A percentile compares a stretch with the other conserved stretches of the same genome.
Evolutionary conservation across 495 filamentous ascomycete genomes (phyloP).

Genomic region (Neurospora tetraspora): DNA sequence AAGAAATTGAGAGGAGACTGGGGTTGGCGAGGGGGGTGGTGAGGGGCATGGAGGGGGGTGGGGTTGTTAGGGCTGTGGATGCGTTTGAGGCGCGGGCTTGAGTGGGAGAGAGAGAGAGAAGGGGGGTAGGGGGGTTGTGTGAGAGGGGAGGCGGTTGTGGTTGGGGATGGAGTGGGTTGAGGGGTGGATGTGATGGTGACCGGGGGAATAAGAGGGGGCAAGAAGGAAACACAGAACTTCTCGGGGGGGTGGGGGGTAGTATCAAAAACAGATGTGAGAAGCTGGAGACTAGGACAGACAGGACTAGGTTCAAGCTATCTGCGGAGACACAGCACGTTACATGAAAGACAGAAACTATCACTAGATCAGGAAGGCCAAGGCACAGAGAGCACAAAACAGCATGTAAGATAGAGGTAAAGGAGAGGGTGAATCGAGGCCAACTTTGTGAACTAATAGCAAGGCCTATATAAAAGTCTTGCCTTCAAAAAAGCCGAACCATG

Average conservation of each 20-base stretch:
- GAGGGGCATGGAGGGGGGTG: slow-evolving; percentile 9
- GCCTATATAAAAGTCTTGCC: not conserved
- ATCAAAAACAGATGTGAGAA: not conserved
- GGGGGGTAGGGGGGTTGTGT: no score
- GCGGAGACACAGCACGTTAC: not conserved
- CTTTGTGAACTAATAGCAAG: not conserved
- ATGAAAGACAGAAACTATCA: not conserved
- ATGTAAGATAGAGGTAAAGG: no score
- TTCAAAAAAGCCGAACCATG: not conserved
- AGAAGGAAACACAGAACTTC: not conserved
- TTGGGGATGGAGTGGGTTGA: not conserved
- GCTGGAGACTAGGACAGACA: not conserved
- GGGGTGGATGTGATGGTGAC: not conserved
- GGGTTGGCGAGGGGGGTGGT: slow-evolving; percentile 31
- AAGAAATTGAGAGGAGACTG: slow-evolving; percentile 29
- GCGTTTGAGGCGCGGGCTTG: no score
- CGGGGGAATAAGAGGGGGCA: not conserved
- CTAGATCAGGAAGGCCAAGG: no score
- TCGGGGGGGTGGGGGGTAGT: no score
- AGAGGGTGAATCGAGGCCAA: not conserved
- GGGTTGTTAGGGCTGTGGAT: slow-evolving; percentile 25
- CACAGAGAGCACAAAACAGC: no score
- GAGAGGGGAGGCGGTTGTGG: no score
- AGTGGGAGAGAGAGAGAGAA: no score
- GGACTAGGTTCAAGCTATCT: not conserved